Conservation (phyloP, 768 basidiomycete genomes). For the Phylloporus sp. region DNA sequence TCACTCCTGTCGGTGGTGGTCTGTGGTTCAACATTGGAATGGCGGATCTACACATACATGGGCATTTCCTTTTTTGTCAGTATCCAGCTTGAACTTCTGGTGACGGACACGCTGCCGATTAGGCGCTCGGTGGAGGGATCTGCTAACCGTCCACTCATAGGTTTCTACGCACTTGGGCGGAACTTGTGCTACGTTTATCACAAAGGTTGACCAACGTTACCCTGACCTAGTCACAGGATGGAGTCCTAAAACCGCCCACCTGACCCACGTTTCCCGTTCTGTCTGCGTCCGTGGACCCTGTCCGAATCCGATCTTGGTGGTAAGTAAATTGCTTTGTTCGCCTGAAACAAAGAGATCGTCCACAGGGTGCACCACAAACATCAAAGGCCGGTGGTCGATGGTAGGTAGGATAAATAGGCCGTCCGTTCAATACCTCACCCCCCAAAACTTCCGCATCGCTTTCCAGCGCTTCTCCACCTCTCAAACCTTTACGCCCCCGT, state of each 20-base stretch:
- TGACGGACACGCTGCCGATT: too few relatives aligned
- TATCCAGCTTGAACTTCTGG: too few relatives aligned
- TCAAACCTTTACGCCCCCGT: neutral
- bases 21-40: too few relatives aligned
- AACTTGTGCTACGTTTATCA: neutral
- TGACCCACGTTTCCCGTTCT: conserved; percentile 5
- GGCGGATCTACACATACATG: too few relatives aligned
- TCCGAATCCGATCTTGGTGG: neutral
- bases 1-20: too few relatives aligned
- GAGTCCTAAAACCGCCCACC: neutral
- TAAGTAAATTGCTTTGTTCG: conserved; percentile 10
- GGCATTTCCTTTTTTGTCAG: neutral
- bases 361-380: conserved; percentile 4
- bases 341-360: neutral
- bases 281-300: conserved; percentile 1
- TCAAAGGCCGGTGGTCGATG: conserved; percentile 4
- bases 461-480: neutral
- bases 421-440: neutral
- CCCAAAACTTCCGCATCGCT: neutral
- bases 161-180: neutral
- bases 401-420: conserved; percentile 13
- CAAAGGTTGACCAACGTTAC: neutral
- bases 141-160: neutral
- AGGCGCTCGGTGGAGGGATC: too few relatives aligned
- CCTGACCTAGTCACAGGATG: neutral